Percentiles rank a stretch among this genome's conserved stretches.
Conservation (phyloP, 176 grass and related monocot species). For the Rhynchospora pubera region DNA sequence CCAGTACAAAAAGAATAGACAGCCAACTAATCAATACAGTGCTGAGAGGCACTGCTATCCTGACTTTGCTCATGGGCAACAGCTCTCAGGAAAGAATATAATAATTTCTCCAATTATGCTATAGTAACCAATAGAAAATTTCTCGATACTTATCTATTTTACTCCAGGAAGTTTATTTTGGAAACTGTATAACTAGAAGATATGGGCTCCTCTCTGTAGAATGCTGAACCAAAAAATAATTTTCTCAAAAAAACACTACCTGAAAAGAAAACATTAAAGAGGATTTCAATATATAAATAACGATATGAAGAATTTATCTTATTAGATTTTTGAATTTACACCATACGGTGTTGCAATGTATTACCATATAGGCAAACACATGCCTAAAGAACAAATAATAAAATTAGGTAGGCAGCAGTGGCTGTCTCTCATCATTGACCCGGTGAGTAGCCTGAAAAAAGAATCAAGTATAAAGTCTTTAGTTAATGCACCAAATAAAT, state of each 20-base stretch:
- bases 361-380: constrained; percentile 19
- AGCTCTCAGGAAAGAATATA: constrained; percentile 13
- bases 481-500: constrained; percentile 15
- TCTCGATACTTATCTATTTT: constrained; percentile 7
- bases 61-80: neutral
- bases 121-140: constrained; percentile 19
- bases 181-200: constrained; percentile 15
- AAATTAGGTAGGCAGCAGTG: constrained; percentile 65
- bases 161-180: neutral
- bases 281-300: constrained; percentile 7
- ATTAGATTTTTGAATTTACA: neutral
- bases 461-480: neutral
- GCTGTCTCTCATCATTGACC: constrained; percentile 68
- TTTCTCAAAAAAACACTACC: neutral
- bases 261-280: neutral
- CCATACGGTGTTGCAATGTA: neutral
- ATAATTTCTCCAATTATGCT: neutral
- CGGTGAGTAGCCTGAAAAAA: constrained; percentile 58
- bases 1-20: constrained; percentile 24
- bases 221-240: constrained; percentile 1
- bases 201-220: constrained; percentile 18
- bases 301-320: neutral
- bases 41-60: neutral
- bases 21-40: constrained; percentile 1
- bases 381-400: constrained; percentile 22